phyloP scores from a whole-genome alignment of 805 yeast species.

The Starmerella potacharoeniae region DNA sequence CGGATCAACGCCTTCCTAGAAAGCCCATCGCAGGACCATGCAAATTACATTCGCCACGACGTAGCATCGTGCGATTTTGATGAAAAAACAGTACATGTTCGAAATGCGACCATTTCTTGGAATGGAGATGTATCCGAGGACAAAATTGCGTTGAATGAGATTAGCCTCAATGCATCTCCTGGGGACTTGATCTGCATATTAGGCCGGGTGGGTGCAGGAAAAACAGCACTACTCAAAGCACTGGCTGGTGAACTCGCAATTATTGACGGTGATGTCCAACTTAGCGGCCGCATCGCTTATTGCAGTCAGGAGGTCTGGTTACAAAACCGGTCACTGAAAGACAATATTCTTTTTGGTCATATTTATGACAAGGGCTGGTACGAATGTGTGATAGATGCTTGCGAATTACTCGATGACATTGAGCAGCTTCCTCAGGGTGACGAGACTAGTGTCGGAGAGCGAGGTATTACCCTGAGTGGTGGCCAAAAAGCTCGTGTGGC shows the following conservation, averaged over 20 bases:
- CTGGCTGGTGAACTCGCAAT: constrained; percentile 67
- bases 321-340: constrained; percentile 78
- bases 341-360: constrained; percentile 83
- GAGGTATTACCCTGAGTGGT: constrained; percentile 91
- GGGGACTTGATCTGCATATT: constrained; percentile 73
- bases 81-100: constrained; percentile 40
- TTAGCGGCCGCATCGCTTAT: constrained; percentile 66
- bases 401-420: constrained; percentile 75
- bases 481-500: constrained; percentile 96
- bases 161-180: constrained; percentile 51
- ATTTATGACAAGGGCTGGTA: constrained; percentile 73
- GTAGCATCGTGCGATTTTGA: constrained; percentile 47
- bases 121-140: constrained; percentile 44
- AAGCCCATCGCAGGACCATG: constrained; percentile 61
- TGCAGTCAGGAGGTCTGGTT: constrained; percentile 89
- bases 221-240: constrained; percentile 65
- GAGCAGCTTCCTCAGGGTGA: constrained; percentile 80
- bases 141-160: constrained; percentile 28
- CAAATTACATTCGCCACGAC: constrained; percentile 44
- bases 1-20: constrained; percentile 65
- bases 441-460: constrained; percentile 87
- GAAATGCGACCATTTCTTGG: constrained; percentile 34
- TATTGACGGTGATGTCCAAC: constrained; percentile 50
- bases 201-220: constrained; percentile 79
- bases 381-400: constrained; percentile 68